These are phyloP conservation scores for Capsicum pubescens DNA, from an alignment of 257 asterid genomes.

Conservation along the genomic window DNA sequence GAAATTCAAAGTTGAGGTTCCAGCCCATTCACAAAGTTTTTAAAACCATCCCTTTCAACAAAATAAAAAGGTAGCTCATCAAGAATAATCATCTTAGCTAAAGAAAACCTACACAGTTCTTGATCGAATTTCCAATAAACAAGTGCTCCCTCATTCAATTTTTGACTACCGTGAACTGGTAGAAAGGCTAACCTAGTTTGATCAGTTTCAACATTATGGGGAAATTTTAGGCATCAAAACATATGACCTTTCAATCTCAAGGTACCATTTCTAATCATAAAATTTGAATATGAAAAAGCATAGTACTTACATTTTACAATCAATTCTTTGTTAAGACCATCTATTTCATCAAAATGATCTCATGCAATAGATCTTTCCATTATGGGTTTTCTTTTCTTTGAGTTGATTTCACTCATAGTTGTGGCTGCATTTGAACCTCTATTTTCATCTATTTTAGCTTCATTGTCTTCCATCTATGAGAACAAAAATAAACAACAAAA, in stretches of 20 bases:
- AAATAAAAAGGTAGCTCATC: too few species aligned
- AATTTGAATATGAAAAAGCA: background rate
- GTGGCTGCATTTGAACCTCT: too few species aligned
- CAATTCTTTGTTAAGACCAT: background rate
- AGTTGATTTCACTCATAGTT: too few species aligned
- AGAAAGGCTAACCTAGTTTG: background rate
- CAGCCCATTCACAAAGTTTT: too few species aligned
- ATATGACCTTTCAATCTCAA: too few species aligned
- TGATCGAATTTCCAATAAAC: too few species aligned
- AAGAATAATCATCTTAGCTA: too few species aligned
- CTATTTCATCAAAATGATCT: background rate
- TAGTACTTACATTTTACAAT: background rate
- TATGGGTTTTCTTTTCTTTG: too few species aligned
- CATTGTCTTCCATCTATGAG: background rate
- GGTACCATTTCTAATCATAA: too few species aligned
- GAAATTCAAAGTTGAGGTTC: slow-evolving; percentile 13
- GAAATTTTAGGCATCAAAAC: background rate
- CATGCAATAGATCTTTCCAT: background rate
- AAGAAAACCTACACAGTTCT: too few species aligned
- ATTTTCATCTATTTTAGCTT: background rate
- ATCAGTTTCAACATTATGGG: background rate
- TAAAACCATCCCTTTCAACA: too few species aligned
- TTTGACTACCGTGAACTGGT: background rate
- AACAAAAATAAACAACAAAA: background rate
- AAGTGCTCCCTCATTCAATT: too few species aligned